Base-by-base conservation (phyloP, 2,329 filamentous ascomycete species). In the Fusarium tupiense region DNA sequence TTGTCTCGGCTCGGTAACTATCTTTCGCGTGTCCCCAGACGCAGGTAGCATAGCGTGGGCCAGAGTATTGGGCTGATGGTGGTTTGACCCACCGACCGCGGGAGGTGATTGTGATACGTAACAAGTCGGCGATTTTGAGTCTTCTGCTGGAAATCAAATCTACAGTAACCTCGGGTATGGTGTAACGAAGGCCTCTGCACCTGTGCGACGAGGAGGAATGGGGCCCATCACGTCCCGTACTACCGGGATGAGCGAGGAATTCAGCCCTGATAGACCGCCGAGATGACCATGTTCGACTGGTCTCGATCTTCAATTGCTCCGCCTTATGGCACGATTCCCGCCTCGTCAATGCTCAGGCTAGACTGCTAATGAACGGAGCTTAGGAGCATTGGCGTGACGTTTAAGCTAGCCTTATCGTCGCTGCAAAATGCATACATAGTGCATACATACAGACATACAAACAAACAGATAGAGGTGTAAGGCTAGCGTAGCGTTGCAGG, bases 271-370 rank as follows among this genome's bases (percentile, higher is more conserved):
- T 61, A 65, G 65, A 47, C 58, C 52, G 46, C 62, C 61, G 64
- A 59, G 62, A 76, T 73, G 61, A 50, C 63, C 70, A 69, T 67
- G 66, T 63, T 70, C 67, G 67, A 73, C 63, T 76, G 77, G 75
- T 78, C 77, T 78, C 75, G 77, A 78, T 78, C 73, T 70, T 76
- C 41, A 54, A 49, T 59, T 69, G 69, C 75, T 78, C 74, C 77
- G 77, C 72, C 77, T 72, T 69, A 73, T 78, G 73, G 72, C 73
- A 77, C 72, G 76, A 78, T 78, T 76, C 75, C 76, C 76, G 72
- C 72, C 69, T 61, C 52, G 52, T 65, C 57, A 56, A 72, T 69
- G 65, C 66, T 65, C 69, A 64, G 50, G 49, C 62, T 67, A 69
- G 64, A 66, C 64, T 76, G 56, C 61, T 75, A 76, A 74, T 67